These are phyloP conservation scores for Metschnikowia anglica DNA, from an alignment of 805 yeast species.

Conservation along the genomic window DNA sequence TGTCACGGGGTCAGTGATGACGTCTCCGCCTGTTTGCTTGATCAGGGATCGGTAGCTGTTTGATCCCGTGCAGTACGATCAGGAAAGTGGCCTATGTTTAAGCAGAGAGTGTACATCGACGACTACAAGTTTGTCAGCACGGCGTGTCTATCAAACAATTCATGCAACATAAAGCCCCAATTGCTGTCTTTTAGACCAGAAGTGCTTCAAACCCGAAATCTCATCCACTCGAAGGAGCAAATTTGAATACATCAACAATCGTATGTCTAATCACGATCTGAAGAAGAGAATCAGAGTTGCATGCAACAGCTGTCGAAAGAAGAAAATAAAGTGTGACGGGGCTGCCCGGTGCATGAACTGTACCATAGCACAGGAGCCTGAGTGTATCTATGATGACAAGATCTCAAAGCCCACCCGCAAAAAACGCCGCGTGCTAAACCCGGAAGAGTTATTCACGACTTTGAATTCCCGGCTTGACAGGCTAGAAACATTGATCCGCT, in stretches of 20 bases:
- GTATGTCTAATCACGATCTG: not conserved
- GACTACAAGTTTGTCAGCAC: too few species aligned
- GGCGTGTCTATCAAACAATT: too few species aligned
- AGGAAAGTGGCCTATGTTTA: too few species aligned
- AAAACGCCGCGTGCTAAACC: conserved; percentile 3
- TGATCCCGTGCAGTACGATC: too few species aligned
- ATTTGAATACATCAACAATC: not conserved
- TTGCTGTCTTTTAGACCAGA: too few species aligned
- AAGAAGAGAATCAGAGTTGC: conserved; percentile 18
- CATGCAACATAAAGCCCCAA: too few species aligned
- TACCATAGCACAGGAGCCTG: conserved; percentile 7
- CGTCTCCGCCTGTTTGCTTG: too few species aligned
- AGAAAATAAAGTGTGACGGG: conserved; percentile 20
- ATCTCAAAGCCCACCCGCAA: conserved; percentile 7
- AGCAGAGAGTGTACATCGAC: too few species aligned
- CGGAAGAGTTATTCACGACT: not conserved
- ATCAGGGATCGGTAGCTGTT: too few species aligned
- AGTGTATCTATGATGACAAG: conserved; percentile 17
- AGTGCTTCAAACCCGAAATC: too few species aligned
- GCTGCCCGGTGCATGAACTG: conserved; percentile 16
- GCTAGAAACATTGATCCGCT: conserved; percentile 6
- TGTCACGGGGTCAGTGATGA: too few species aligned
- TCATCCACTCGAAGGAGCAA: not conserved
- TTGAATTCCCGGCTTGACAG: conserved; percentile 10
- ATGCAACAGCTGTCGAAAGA: conserved; percentile 18